A percentile compares a stretch with the other conserved stretches of the same genome.
Conservation (phyloP, 495 filamentous ascomycete genomes). For the Xylaria telfairii region DNA sequence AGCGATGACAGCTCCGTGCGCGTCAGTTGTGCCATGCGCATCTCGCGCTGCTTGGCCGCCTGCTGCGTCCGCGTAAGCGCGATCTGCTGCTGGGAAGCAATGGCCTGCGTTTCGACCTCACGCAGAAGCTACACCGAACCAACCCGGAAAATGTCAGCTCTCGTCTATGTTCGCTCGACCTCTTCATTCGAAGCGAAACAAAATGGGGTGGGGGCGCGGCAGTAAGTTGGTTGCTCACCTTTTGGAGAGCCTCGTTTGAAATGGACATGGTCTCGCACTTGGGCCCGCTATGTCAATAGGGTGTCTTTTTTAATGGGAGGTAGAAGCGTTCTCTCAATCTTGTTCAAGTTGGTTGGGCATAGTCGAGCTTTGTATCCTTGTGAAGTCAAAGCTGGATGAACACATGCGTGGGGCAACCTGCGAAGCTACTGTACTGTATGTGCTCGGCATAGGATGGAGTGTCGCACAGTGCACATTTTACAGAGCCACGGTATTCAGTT, state of each 20-base stretch:
- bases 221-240: constrained; percentile 57
- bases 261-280: constrained; percentile 76
- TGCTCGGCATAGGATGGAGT: background rate
- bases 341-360: background rate
- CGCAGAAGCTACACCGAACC: constrained; percentile 72
- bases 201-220: background rate
- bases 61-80: constrained; percentile 85
- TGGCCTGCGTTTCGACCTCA: constrained; percentile 90
- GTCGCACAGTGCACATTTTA: background rate
- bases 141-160: constrained; percentile 1
- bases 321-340: background rate
- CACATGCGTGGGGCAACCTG: background rate
- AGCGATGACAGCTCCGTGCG: constrained; percentile 78
- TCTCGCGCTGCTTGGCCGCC: constrained; percentile 83
- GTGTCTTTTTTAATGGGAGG: background rate
- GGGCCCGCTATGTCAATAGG: background rate
- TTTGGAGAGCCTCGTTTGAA: constrained; percentile 92
- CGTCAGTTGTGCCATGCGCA: constrained; percentile 87
- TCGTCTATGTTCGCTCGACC: background rate
- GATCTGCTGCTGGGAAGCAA: constrained; percentile 90
- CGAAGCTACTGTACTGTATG: no score
- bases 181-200: background rate
- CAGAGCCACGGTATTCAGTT: background rate
- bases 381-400: constrained; percentile 3
- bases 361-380: background rate